These are phyloP conservation scores for Sporothrix euskadiensis DNA, from an alignment of 2,329 filamentous ascomycete genomes.

Conservation along the genomic window DNA sequence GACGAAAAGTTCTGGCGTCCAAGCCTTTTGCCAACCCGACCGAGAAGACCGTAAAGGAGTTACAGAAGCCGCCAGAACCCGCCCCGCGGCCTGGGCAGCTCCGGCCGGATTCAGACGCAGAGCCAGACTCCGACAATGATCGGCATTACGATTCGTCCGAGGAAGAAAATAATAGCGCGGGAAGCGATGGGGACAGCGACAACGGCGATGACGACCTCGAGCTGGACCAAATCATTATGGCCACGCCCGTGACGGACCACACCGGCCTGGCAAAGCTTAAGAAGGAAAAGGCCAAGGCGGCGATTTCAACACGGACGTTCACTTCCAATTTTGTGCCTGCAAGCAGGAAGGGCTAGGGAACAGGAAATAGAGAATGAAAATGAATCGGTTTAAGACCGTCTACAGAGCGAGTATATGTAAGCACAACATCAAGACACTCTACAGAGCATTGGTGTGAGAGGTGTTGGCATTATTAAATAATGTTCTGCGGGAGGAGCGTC, in stretches of 20 bases:
- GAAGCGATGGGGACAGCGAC: conserved; percentile 39
- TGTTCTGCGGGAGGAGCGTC: background rate
- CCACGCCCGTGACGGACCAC: conserved; percentile 83
- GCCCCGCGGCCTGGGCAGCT: conserved; percentile 60
- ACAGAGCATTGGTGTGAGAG: background rate
- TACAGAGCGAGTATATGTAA: background rate
- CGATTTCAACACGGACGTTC: conserved; percentile 53
- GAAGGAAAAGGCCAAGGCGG: conserved; percentile 54
- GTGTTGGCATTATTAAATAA: background rate
- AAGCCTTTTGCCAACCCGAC: conserved; percentile 75
- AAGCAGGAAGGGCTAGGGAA: conserved; percentile 45
- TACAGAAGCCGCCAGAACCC: conserved; percentile 62
- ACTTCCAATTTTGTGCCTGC: conserved; percentile 53
- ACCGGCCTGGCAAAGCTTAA: conserved; percentile 65
- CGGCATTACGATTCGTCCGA: conserved; percentile 25
- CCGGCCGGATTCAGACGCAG: conserved; percentile 64
- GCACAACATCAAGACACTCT: background rate
- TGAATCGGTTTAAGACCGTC: background rate
- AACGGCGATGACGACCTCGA: conserved; percentile 68
- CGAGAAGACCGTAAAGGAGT: conserved; percentile 37
- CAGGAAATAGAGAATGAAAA: background rate
- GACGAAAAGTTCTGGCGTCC: conserved; percentile 84
- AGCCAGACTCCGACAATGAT: conserved; percentile 69
- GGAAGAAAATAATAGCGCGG: background rate
- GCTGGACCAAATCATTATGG: conserved; percentile 91